phyloP scores from a whole-genome alignment of 768 basidiomycete species.

The Tricholoma matsutake region DNA sequence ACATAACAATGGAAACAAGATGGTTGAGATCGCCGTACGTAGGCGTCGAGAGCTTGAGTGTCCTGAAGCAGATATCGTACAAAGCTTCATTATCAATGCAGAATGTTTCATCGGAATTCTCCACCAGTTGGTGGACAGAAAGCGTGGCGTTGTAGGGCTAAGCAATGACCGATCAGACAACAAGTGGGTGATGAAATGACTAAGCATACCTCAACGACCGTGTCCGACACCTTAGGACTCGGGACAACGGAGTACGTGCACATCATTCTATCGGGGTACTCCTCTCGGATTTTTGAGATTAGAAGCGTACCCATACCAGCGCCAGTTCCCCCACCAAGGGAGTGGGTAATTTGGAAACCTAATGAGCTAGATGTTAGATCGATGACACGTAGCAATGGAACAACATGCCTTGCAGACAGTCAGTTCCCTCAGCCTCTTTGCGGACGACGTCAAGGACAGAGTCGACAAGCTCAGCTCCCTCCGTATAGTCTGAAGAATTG shows the following conservation, averaged over 20 bases:
- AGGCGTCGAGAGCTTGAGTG: slow-evolving; percentile 92
- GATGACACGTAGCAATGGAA: slow-evolving; percentile 4
- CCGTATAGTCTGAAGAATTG: slow-evolving; percentile 69
- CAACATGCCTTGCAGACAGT: slow-evolving; percentile 90
- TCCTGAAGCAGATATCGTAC: slow-evolving; percentile 98
- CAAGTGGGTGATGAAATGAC: too few relatives aligned
- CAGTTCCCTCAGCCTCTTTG: slow-evolving; percentile 97
- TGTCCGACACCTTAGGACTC: slow-evolving; percentile 96
- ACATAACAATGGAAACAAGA: slow-evolving; percentile 97
- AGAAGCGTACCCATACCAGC: slow-evolving; percentile 99
- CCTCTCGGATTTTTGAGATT: slow-evolving; percentile 98
- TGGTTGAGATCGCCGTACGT: slow-evolving; percentile 98
- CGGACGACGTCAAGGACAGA: slow-evolving; percentile 97
- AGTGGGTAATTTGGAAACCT: slow-evolving; percentile 99
- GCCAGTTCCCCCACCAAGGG: slow-evolving; percentile 98
- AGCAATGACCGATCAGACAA: too few relatives aligned
- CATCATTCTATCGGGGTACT: slow-evolving; percentile 99
- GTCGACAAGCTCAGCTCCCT: slow-evolving; percentile 98
- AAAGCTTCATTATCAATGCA: slow-evolving; percentile 99
- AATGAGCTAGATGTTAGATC: slow-evolving; percentile 10
- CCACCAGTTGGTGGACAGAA: slow-evolving; percentile 97
- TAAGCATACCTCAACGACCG: slow-evolving; percentile 94
- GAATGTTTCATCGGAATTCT: slow-evolving; percentile 99
- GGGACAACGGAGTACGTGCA: slow-evolving; percentile 99
- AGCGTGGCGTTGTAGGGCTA: slow-evolving; percentile 98